These are phyloP conservation scores for Suillus occidentalis DNA, from an alignment of 768 basidiomycete species.

Conservation along the genomic window DNA sequence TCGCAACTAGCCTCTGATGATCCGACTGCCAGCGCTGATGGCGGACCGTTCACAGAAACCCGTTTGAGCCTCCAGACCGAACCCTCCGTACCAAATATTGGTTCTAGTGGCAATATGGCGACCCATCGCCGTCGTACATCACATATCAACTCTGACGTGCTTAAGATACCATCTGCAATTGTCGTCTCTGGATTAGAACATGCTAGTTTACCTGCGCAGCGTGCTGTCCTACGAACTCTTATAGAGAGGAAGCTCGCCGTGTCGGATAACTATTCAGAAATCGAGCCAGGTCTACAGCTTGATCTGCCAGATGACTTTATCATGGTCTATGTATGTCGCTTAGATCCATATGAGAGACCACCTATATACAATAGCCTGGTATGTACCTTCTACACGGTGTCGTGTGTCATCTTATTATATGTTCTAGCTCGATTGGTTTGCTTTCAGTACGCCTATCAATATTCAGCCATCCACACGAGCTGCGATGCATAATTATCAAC, in stretches of 20 bases:
- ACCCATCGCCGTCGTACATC: slow-evolving; percentile 16
- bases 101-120: slow-evolving; percentile 7
- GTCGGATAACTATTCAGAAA: slow-evolving; percentile 15
- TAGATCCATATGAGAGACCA: slow-evolving; percentile 65
- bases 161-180: slow-evolving; percentile 54
- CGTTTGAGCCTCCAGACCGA: slow-evolving; percentile 16
- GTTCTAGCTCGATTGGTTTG: slow-evolving; percentile 70
- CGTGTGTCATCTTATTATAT: slow-evolving; percentile 14
- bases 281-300: slow-evolving; percentile 18
- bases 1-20: slow-evolving; percentile 18
- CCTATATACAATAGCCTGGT: slow-evolving; percentile 65
- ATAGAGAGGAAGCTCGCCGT: slow-evolving; percentile 51
- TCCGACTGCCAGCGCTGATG: background rate
- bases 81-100: slow-evolving; percentile 14
- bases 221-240: slow-evolving; percentile 54
- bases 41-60: slow-evolving; percentile 4
- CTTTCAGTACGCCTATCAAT: slow-evolving; percentile 67
- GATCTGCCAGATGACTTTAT: slow-evolving; percentile 65
- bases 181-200: slow-evolving; percentile 74
- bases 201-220: slow-evolving; percentile 52
- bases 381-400: slow-evolving; percentile 24
- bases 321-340: slow-evolving; percentile 69
- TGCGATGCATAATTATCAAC: slow-evolving; percentile 34
- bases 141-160: slow-evolving; percentile 18
- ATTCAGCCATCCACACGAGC: slow-evolving; percentile 42